Base-by-base conservation (phyloP, 164 flowering plant genomes). In the Tinospora cordifolia region DNA sequence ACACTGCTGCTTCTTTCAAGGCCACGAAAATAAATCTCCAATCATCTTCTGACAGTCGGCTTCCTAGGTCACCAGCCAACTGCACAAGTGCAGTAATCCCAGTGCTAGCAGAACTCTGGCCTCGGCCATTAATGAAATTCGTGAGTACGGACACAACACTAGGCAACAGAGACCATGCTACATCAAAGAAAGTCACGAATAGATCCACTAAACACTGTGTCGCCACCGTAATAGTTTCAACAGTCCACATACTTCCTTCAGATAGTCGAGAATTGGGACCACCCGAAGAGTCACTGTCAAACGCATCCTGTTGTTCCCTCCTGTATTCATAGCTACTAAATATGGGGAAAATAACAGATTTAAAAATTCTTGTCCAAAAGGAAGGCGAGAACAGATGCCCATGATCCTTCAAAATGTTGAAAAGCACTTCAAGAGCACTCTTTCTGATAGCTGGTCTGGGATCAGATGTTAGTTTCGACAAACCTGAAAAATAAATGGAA, bases 401-500 rank as follows among this genome's bases (percentile, higher is more conserved):
- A 75, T 95, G 99, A 82, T 95, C 99, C 80, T 87, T 91, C 30
- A 95, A 83, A 76, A 92, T 95, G 81, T 93, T 88, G 70, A 92
- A 95, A 26, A 95, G 93, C 63, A 95, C 97, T 85, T 95, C 97
- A 80, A 95, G 78, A 51, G 99, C 81, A 77, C 97, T 88, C 79
- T 84, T 95, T 75, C 96, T 79, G 68, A 95, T 93, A 24, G 96
- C 86, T 63, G 88, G 80, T 79, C 99, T 81, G 19, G 98, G 84
- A 82, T 92, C 99, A 47, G 93, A 87, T 44, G 99, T 88, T 65
- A 95, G 78, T 71, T 85, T 88, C 70, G 99, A 87, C 73, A 95
- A 81, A 70, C 99, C 99, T 95, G 94, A 80, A 80, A 80, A 81
- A 69, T 10, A 14, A 44, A 44, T 44, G 47, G 21, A 21, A 19